Conservation (phyloP, 306 rosid species). For the Prinsepia uniflora region DNA sequence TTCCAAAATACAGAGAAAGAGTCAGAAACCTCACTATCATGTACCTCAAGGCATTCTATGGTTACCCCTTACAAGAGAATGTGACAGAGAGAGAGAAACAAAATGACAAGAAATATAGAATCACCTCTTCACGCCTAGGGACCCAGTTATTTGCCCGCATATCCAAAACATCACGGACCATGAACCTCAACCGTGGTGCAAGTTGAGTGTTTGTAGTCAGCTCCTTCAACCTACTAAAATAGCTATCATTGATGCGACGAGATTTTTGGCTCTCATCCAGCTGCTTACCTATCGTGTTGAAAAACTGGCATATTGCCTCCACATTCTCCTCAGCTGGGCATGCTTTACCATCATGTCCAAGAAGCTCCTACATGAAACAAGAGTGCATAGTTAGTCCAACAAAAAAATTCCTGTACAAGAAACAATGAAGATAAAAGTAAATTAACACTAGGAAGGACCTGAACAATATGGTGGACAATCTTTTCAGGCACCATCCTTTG, state of each 20-base stretch:
- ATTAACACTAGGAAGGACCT: constrained; percentile 23
- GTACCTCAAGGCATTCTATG: constrained; percentile 2
- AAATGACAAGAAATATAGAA: not conserved
- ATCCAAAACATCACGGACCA: constrained; percentile 71
- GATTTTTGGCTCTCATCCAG: constrained; percentile 75
- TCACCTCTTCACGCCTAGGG: constrained; percentile 94
- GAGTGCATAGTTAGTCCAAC: constrained; percentile 7
- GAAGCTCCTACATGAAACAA: constrained; percentile 28
- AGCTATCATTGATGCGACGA: constrained; percentile 64
- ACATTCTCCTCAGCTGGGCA: constrained; percentile 46
- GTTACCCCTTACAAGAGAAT: not conserved
- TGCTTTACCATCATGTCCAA: constrained; percentile 29
- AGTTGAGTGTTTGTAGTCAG: constrained; percentile 59
- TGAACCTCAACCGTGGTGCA: constrained; percentile 68
- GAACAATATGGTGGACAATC: constrained; percentile 45
- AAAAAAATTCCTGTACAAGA: not conserved
- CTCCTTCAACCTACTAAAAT: constrained; percentile 69
- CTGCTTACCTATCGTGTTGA: constrained; percentile 84
- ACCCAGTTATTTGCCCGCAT: constrained; percentile 73
- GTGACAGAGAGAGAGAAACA: not conserved
- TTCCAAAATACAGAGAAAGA: constrained; percentile 22
- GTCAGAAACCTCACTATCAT: not conserved
- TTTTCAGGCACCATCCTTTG: constrained; percentile 42
- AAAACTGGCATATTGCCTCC: constrained; percentile 62
- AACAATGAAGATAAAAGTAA: not conserved